These are phyloP conservation scores for Fusarium multiceps DNA, from an alignment of 2,329 filamentous ascomycete species.

Conservation along the genomic window DNA sequence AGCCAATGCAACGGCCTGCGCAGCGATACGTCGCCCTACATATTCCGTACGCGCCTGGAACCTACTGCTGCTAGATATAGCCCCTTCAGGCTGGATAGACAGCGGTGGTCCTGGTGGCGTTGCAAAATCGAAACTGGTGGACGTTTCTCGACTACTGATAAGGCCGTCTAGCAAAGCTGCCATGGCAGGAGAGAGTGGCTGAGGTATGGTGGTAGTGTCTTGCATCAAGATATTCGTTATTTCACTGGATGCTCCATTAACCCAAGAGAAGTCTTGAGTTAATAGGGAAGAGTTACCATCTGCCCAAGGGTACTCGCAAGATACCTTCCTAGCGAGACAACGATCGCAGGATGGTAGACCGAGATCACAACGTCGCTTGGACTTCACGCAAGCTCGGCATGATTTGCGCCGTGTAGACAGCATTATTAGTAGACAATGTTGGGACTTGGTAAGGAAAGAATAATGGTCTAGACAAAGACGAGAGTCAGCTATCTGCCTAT, in stretches of 20 bases:
- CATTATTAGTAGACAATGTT: background rate
- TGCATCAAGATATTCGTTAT: background rate
- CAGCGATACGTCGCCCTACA: background rate
- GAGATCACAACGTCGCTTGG: slow-evolving; percentile 1
- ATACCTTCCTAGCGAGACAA: background rate
- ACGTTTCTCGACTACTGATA: background rate
- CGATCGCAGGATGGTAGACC: background rate
- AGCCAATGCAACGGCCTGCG: background rate
- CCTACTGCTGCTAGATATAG: background rate
- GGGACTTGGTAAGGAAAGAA: no score
- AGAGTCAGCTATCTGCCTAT: background rate
- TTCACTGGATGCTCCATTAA: accelerated
- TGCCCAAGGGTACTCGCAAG: slow-evolving; percentile 1
- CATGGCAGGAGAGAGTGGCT: background rate
- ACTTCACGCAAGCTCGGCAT: background rate
- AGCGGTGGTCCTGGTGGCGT: background rate
- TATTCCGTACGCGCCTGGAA: background rate
- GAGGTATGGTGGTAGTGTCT: accelerated
- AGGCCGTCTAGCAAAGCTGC: accelerated
- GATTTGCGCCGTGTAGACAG: background rate
- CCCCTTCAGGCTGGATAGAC: accelerated
- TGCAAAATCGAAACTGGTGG: accelerated
- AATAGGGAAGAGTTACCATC: background rate
- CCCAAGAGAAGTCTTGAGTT: background rate
- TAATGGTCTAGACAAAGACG: no score